phyloP scores from a whole-genome alignment of 1,284 basidiomycete genomes.

The Ceratobasidium sp. region DNA sequence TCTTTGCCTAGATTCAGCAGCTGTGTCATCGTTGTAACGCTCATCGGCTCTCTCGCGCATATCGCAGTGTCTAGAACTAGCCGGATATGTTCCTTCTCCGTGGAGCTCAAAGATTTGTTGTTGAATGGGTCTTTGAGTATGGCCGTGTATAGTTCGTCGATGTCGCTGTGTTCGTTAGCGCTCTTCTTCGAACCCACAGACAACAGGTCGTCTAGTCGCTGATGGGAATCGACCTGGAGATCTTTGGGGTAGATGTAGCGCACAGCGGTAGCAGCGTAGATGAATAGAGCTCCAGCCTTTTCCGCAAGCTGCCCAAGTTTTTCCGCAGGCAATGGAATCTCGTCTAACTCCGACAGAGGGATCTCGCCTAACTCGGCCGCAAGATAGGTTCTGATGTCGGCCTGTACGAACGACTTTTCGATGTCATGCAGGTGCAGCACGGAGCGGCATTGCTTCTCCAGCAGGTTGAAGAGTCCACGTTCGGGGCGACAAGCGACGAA shows the following conservation, averaged over 20 bases:
- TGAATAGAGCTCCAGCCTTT: slow-evolving; percentile 16
- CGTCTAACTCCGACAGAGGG: neutral
- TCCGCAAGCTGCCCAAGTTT: neutral
- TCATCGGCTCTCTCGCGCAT: neutral
- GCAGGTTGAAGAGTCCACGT: neutral
- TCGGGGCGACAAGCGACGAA: slow-evolving; percentile 41
- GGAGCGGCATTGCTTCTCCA: neutral
- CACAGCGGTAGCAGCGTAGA: slow-evolving; percentile 22
- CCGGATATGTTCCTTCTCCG: neutral
- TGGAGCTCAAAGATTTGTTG: no score
- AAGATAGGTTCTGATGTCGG: slow-evolving; percentile 33
- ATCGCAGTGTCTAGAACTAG: neutral
- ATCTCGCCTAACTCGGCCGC: neutral
- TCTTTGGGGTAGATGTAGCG: slow-evolving; percentile 3
- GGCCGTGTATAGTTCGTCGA: neutral
- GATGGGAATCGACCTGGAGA: no score
- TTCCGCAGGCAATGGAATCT: neutral
- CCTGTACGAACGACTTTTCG: slow-evolving; percentile 27
- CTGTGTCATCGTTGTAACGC: neutral
- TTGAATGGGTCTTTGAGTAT: neutral
- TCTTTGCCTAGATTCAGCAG: neutral
- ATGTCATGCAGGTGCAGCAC: slow-evolving; percentile 22
- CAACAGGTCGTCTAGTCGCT: neutral
- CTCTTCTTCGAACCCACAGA: neutral
- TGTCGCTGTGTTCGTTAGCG: neutral